Evolutionary conservation across 2,329 filamentous ascomycete species (phyloP).

Genomic region (Hypocrella siamensis): DNA sequence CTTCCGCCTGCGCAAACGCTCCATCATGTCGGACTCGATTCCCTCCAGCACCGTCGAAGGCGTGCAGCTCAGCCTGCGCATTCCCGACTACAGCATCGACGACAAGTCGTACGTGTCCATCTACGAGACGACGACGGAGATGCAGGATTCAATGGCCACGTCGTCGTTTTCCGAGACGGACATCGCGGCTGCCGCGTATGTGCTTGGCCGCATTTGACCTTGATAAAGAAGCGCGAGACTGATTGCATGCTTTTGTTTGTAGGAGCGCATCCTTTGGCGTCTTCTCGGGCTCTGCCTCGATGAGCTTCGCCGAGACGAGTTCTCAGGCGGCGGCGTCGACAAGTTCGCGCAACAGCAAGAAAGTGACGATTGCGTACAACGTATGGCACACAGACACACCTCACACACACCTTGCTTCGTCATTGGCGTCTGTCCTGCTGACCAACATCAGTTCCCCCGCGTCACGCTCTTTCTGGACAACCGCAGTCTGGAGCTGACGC

Average conservation of each 20-base stretch:
- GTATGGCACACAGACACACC: neutral
- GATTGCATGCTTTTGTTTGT: neutral
- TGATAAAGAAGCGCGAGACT: no score
- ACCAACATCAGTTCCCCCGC: conserved; percentile 1
- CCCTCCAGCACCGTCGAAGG: neutral
- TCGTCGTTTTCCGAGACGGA: conserved; percentile 3
- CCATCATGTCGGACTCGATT: conserved; percentile 1
- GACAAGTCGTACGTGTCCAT: conserved; percentile 3
- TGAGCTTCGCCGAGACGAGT: neutral
- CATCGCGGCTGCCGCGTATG: conserved; percentile 2
- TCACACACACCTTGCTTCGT: neutral
- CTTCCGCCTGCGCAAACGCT: conserved; percentile 2
- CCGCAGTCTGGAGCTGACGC: conserved; percentile 2
- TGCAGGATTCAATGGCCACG: conserved; percentile 1
- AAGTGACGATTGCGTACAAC: conserved; percentile 4
- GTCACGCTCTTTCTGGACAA: conserved; percentile 2
- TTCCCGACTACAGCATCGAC: conserved; percentile 3
- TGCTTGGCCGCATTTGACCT: neutral
- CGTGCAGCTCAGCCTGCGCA: conserved; percentile 1
- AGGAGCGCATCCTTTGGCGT: neutral
- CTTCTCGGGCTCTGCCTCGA: neutral
- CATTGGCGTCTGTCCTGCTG: no score
- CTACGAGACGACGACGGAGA: conserved; percentile 2
- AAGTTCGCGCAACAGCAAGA: conserved; percentile 1
- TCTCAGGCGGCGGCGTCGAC: neutral